phyloP scores from a whole-genome alignment of 1,139 yeast genomes.

The Yueomyces sp. region DNA sequence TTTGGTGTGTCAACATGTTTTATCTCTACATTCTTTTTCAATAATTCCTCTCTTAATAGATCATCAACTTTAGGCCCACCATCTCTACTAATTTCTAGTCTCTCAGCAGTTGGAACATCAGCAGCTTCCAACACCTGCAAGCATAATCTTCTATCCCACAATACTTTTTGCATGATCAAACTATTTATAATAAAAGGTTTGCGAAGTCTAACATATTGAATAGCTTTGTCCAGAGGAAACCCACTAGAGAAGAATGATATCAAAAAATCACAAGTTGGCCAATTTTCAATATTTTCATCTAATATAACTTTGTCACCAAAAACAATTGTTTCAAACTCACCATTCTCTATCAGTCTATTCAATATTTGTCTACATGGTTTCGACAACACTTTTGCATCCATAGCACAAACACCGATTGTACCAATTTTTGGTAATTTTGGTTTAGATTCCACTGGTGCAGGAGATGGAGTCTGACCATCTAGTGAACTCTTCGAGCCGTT shows the following conservation, averaged over 20 bases:
- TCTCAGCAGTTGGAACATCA: conserved; percentile 77
- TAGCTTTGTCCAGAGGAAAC: conserved; percentile 91
- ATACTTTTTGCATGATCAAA: conserved; percentile 74
- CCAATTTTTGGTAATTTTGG: conserved; percentile 51
- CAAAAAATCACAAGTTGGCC: conserved; percentile 97
- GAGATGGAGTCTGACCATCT: not conserved
- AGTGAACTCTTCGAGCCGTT: not conserved
- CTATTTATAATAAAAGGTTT: conserved; percentile 87
- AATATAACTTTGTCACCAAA: conserved; percentile 95
- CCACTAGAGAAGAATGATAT: conserved; percentile 89
- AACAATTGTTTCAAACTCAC: conserved; percentile 91
- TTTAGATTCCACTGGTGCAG: not conserved
- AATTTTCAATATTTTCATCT: conserved; percentile 85
- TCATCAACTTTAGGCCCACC: conserved; percentile 83
- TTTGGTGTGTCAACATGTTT: conserved; percentile 47
- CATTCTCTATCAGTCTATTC: conserved; percentile 77
- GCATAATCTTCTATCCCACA: conserved; percentile 94
- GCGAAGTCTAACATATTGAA: conserved; percentile 74
- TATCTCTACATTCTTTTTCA: conserved; percentile 47
- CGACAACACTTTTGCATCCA: conserved; percentile 92
- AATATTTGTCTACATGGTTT: conserved; percentile 90
- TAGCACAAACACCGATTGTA: conserved; percentile 95
- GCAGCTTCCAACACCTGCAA: conserved; percentile 66
- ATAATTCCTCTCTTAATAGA: conserved; percentile 36
- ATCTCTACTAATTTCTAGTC: conserved; percentile 84